Conservation (phyloP, 129 eudicot species). For the Logfia minima region DNA sequence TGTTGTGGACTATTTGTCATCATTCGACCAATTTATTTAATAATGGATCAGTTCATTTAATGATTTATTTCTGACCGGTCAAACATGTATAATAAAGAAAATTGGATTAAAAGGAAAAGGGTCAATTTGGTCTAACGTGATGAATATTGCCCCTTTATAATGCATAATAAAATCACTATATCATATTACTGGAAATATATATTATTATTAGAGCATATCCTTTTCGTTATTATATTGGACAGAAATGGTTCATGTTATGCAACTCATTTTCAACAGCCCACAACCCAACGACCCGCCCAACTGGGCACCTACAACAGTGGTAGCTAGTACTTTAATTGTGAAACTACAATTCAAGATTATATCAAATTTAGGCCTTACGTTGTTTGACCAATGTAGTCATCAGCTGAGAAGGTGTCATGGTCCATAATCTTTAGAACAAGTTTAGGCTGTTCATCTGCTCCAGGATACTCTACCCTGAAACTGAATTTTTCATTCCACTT, state of each 20-base stretch:
- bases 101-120: background rate
- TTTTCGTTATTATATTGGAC: background rate
- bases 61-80: background rate
- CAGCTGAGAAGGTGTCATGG: conserved; percentile 66
- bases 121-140: background rate
- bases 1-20: background rate
- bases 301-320: background rate
- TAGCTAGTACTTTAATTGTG: background rate
- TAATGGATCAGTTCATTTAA: background rate
- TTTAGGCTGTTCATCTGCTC: conserved; percentile 48
- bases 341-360: background rate
- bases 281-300: background rate
- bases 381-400: conserved; percentile 67
- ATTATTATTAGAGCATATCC: background rate
- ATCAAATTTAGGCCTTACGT: conserved; percentile 43
- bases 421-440: conserved; percentile 66
- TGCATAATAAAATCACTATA: background rate
- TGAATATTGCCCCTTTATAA: background rate
- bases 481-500: conserved; percentile 65
- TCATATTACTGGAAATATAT: background rate
- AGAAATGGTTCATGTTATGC: background rate
- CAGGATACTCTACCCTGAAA: conserved; percentile 67
- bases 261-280: background rate
- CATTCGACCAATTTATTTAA: background rate
- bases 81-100: background rate